Base-by-base conservation (phyloP, 2,329 filamentous ascomycete genomes). In the Phoma sp. region DNA sequence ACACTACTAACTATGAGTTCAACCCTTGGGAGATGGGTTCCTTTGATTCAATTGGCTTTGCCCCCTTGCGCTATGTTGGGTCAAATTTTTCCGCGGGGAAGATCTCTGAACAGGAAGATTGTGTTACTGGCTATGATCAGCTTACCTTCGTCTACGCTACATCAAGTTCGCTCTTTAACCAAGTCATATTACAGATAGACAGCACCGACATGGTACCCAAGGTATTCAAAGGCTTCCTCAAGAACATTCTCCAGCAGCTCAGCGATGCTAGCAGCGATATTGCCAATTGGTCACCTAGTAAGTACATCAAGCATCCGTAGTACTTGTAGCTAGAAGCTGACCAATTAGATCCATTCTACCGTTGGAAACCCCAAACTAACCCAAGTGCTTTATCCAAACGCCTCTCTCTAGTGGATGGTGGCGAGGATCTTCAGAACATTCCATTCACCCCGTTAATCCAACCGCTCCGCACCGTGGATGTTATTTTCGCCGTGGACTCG, bases 71-170 rank as follows among this genome's bases (percentile, higher is more conserved):
- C 5, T 39, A 25, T 11, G 21, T 39, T 5, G 36, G 20, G 5
- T 25, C 36, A 2, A 39, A 39, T n/a, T 39, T 39, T 14, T 10
- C 4, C n/a, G 36, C 21, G 2, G 36, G 36, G 5, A 25, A 39
- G 2, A 15, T 39, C 69, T 87, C 84, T 10, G 15, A n/a, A 1
- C 74, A 80, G 50, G 82, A 81, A 32, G 71, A 75, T 28, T 96
- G 92, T 67, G 82, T 93, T 11, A 79, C 82, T n/a, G 92, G 92
- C 1, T 91, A 91, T 60, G 92, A 96, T 75, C 91, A 91, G 64
- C 83, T 83, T 21, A 89, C 90, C 15, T 96, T 83, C 69, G 79
- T 95, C 21, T 90, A 93, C 83, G 91, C 91, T 39, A 95, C 91
- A 0, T 91, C 87, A 7, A 90, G 87, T 1, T 87, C 89, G 0